Conservation (phyloP, 345 rosid genomes). For the Melaleuca alternifolia region DNA sequence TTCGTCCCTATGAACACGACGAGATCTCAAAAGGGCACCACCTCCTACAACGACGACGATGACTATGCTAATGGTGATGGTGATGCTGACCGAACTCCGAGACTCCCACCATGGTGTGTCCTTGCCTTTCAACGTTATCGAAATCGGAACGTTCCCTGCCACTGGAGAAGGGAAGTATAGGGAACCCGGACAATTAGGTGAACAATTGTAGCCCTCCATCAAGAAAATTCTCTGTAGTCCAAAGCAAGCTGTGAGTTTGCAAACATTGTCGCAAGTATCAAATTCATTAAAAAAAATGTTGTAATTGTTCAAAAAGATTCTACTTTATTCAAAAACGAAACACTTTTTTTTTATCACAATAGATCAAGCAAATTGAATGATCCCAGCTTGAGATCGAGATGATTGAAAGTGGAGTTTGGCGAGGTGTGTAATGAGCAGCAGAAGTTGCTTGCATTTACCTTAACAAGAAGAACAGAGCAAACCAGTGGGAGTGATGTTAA, state of each 20-base stretch:
- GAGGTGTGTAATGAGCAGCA: not conserved
- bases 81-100: conserved; percentile 1
- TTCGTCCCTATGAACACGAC: not conserved
- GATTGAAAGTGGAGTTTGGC: not conserved
- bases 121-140: not conserved
- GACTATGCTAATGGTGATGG: not conserved
- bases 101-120: not conserved
- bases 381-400: too few species aligned
- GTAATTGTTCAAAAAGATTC: too few species aligned
- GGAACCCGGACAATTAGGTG: not conserved
- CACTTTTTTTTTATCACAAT: not conserved
- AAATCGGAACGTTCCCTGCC: not conserved
- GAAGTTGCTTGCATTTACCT: not conserved
- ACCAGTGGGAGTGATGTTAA: not conserved
- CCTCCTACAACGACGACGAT: not conserved
- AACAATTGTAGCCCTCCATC: not conserved
- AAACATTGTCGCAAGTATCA: not conserved
- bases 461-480: not conserved
- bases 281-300: too few species aligned
- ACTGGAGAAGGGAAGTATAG: not conserved
- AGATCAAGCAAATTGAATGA: not conserved
- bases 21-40: not conserved
- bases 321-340: too few species aligned
- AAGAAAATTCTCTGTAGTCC: not conserved
- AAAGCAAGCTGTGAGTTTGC: too few species aligned